A percentile compares a stretch with the other conserved stretches of the same genome.
Conservation (phyloP, 441 rosid species). For the Aleurites moluccanus region DNA sequence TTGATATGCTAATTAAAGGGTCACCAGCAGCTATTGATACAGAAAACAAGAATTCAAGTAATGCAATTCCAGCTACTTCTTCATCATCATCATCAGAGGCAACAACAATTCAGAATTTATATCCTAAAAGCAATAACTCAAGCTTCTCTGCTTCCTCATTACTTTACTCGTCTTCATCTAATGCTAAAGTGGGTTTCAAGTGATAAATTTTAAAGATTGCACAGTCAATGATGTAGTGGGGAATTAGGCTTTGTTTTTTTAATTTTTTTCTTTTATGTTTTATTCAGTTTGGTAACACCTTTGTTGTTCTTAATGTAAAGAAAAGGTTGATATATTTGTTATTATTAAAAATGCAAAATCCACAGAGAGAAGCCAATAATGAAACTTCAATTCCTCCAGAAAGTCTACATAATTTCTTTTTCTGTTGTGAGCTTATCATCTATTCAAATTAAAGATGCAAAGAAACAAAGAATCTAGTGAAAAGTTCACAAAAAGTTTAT, state of each 20-base stretch:
- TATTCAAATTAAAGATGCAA: conserved; percentile 13
- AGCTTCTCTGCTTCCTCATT: conserved; percentile 83
- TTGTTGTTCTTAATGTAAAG: conserved; percentile 39
- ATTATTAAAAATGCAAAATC: conserved; percentile 25
- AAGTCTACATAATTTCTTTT: neutral
- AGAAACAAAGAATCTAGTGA: conserved; percentile 23
- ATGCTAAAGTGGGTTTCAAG: conserved; percentile 32
- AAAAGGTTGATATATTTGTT: conserved; percentile 28
- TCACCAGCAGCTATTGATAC: conserved; percentile 46
- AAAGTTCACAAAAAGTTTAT: conserved; percentile 25
- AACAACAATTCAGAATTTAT: conserved; percentile 33
- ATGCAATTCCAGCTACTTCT: conserved; percentile 10
- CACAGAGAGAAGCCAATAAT: conserved; percentile 18
- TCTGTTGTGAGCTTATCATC: neutral
- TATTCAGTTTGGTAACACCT: conserved; percentile 28
- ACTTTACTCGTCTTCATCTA: conserved; percentile 60
- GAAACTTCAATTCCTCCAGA: neutral
- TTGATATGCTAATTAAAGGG: conserved; percentile 66
- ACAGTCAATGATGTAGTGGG: conserved; percentile 23
- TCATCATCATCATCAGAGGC: conserved; percentile 60
- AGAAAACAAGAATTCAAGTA: conserved; percentile 27
- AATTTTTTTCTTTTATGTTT: conserved; percentile 11
- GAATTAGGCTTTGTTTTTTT: conserved; percentile 11
- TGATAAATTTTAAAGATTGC: conserved; percentile 19
- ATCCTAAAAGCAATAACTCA: conserved; percentile 66